Evolutionary conservation across 2,329 filamentous ascomycete species (phyloP).

Genomic region (Fusarium keratoplasticum): DNA sequence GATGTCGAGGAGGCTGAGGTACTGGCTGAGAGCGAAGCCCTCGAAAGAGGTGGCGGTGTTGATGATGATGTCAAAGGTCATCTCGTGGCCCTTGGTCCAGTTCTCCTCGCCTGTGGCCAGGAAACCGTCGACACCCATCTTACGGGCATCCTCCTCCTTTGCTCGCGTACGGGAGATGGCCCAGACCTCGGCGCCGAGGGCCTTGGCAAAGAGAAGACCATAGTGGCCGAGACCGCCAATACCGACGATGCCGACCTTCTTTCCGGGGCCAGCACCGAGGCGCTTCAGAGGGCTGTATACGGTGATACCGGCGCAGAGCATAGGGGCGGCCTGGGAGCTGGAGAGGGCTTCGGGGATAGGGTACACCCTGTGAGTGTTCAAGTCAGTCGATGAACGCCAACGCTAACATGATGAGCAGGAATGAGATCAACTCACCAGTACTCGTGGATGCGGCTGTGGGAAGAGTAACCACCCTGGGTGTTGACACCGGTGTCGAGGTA

Average conservation of each 20-base stretch:
- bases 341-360: slow-evolving; percentile 81
- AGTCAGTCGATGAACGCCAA: slow-evolving; percentile 8
- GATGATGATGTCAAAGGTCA: slow-evolving; percentile 81
- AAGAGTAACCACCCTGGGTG: slow-evolving; percentile 68
- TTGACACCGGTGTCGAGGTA: slow-evolving; percentile 65
- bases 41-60: slow-evolving; percentile 78
- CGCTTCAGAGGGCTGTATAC: slow-evolving; percentile 82
- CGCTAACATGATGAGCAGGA: background rate
- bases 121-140: slow-evolving; percentile 71
- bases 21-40: slow-evolving; percentile 75
- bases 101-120: slow-evolving; percentile 67
- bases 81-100: slow-evolving; percentile 67
- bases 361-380: slow-evolving; percentile 60
- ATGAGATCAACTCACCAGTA: slow-evolving; percentile 57
- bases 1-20: slow-evolving; percentile 83
- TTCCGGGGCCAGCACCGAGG: slow-evolving; percentile 80
- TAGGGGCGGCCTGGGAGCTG: slow-evolving; percentile 75
- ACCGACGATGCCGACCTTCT: slow-evolving; percentile 82
- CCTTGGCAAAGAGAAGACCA: slow-evolving; percentile 76
- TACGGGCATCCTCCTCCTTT: slow-evolving; percentile 69
- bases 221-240: slow-evolving; percentile 80
- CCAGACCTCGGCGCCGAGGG: slow-evolving; percentile 71
- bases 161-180: slow-evolving; percentile 70
- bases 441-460: slow-evolving; percentile 50
- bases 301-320: slow-evolving; percentile 88